phyloP scores from a whole-genome alignment of 1,284 basidiomycete genomes.

The Rhodotorula sp. region DNA sequence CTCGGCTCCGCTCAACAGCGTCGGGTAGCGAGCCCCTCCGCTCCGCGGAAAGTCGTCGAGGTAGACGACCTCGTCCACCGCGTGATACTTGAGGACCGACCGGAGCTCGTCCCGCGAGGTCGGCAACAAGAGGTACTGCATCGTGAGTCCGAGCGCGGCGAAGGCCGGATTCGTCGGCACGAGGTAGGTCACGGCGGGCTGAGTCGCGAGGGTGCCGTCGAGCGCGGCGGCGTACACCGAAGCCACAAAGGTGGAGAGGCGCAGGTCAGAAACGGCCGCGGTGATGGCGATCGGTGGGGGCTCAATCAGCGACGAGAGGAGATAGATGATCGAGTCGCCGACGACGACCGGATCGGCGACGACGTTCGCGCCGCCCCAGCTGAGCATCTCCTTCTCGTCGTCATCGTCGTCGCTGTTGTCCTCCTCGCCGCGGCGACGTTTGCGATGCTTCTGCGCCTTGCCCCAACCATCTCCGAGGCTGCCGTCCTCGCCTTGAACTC shows the following conservation, averaged over 20 bases:
- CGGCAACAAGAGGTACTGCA: constrained; percentile 72
- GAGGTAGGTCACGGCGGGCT: constrained; percentile 74
- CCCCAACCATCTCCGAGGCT: constrained; percentile 44
- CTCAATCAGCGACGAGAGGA: constrained; percentile 76
- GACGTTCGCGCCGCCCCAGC: constrained; percentile 80
- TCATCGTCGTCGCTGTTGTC: constrained; percentile 16
- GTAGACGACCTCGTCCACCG: constrained; percentile 76
- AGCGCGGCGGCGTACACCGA: constrained; percentile 77
- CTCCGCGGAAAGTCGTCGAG: constrained; percentile 57
- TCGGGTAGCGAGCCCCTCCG: constrained; percentile 43
- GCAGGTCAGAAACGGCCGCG: constrained; percentile 75
- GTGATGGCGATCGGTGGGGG: constrained; percentile 80
- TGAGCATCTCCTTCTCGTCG: constrained; percentile 56
- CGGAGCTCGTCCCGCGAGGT: constrained; percentile 75
- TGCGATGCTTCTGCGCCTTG: constrained; percentile 39
- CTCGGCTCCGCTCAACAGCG: constrained; percentile 51
- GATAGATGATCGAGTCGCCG: constrained; percentile 82
- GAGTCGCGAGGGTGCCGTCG: constrained; percentile 62
- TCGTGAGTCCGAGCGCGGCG: constrained; percentile 80
- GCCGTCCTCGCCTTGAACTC: constrained; percentile 54
- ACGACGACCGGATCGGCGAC: constrained; percentile 72
- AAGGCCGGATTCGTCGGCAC: constrained; percentile 89
- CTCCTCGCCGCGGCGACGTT: constrained; percentile 45
- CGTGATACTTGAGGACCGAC: constrained; percentile 80
- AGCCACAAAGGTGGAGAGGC: constrained; percentile 85